These are phyloP conservation scores for Carex myosuroides DNA, from an alignment of 176 grass and related monocot species.

Conservation along the genomic window DNA sequence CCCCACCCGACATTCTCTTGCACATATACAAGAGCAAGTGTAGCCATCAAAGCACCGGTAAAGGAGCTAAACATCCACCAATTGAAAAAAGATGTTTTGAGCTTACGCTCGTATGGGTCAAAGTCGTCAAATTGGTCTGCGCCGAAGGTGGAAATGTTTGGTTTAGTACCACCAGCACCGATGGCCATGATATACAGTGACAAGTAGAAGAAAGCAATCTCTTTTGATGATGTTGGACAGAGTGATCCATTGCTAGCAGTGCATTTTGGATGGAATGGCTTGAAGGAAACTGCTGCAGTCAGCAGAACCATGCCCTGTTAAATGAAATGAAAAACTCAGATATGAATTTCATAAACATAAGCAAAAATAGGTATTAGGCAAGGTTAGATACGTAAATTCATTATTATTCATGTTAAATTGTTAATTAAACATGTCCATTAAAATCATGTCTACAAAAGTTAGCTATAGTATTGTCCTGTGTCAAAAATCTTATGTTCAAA, in stretches of 20 bases:
- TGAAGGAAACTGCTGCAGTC: constrained; percentile 1
- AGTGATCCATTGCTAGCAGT: background rate
- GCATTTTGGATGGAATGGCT: constrained; percentile 26
- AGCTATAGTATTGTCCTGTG: background rate
- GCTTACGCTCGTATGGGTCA: constrained; percentile 16
- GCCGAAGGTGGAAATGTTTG: constrained; percentile 47
- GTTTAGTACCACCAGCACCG: constrained; percentile 41
- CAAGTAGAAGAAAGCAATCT: constrained; percentile 30
- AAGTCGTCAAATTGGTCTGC: constrained; percentile 53
- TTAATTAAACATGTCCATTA: background rate
- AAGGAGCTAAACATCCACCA: constrained; percentile 38
- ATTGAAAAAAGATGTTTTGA: constrained; percentile 35
- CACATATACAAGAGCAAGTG: constrained; percentile 22
- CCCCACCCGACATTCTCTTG: constrained; percentile 57
- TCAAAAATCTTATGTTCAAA: background rate
- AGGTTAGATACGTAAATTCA: background rate
- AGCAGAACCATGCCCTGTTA: constrained; percentile 17
- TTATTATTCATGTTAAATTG: background rate
- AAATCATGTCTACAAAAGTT: no score
- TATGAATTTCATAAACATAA: background rate
- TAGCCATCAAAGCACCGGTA: constrained; percentile 23
- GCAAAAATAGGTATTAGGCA: background rate
- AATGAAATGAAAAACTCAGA: background rate
- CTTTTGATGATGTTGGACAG: constrained; percentile 7
- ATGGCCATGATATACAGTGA: constrained; percentile 36